Evolutionary conservation across 2,329 filamentous ascomycete genomes (phyloP), one percentile per base, ranked within the genome.

Genomic region (Xylaria digitata): DNA sequence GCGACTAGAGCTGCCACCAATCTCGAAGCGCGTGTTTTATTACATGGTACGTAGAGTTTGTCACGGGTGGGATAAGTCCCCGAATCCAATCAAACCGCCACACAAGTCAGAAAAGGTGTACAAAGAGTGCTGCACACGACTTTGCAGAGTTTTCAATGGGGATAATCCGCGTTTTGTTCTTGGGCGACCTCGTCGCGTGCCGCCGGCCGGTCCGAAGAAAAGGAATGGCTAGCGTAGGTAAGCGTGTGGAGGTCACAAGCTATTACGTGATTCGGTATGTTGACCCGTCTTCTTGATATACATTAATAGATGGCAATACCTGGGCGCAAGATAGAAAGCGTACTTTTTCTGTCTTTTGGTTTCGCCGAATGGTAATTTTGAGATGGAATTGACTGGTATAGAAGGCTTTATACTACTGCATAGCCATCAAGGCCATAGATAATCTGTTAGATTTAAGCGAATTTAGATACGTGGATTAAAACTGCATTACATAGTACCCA

Each of bases 31-130:
- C 7, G 85, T 91, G 0, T 79, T 81, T 58, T 89, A 89, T 71
- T 84, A 83, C 30, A 85, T 88, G 78, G 83, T 91, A 1, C 79
- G 82, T 3, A 86, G 82, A 2, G 88, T 89, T 23, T 83, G 84
- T 32, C 89, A 91, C 74, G 89, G 84, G 0, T 91, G 89, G 84
- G 89, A 91, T 72, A 91, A 91, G 78, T 85, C 85, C 32, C 87
- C 88, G 0, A 90, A 89, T 72, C 88, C 87, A 4, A 75, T 87
- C 26, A 82, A 81, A 61, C 83, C 83, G 40, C 83, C 83, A 2
- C 79, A 80, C 0, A 83, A 83, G 26, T 82, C 85, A n/a, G 79
- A 84, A 70, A 79, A 82, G 61, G 79, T 88, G 65, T 90, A 90
- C 72, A 71, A 79, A 45, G 80, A 84, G 68, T 87, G 86, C 53